Evolutionary conservation across 306 rosid species (phyloP).

Genomic region (Elaeagnus macrophylla): DNA sequence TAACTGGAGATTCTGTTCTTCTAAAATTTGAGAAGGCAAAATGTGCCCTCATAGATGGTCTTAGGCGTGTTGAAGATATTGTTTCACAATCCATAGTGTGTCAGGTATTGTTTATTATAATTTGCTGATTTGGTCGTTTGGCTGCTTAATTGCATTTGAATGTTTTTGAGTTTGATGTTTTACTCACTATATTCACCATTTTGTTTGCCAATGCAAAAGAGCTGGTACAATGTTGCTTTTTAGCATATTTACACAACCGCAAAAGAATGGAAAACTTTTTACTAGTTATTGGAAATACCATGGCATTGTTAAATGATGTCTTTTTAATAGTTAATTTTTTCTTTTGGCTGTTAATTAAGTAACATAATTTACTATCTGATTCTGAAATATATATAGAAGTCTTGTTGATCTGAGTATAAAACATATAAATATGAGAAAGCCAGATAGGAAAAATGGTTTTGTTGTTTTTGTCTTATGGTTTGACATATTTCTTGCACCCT

Average conservation of each 20-base stretch:
- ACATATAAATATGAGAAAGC: no score
- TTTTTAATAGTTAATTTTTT: not conserved
- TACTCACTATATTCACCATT: not conserved
- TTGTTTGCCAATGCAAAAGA: not conserved
- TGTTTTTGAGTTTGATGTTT: not conserved
- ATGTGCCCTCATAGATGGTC: conserved; percentile 79
- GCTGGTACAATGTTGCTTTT: no score
- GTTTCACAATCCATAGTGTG: conserved; percentile 86
- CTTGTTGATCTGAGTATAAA: no score
- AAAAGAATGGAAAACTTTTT: no score
- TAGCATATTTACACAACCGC: no score
- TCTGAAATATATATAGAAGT: no score
- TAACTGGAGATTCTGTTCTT: conserved; percentile 91
- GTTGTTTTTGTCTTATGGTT: no score
- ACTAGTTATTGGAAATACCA: no score
- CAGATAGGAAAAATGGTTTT: no score
- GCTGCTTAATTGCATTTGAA: not conserved
- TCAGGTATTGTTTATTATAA: conserved; percentile 49
- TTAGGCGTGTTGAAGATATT: conserved; percentile 76
- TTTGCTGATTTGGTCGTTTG: not conserved
- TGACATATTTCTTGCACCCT: no score
- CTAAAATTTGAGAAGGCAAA: conserved; percentile 81
- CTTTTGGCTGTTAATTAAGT: not conserved
- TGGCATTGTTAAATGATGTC: not conserved
- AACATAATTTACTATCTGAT: no score